Percentiles rank a stretch among this genome's conserved stretches.
Evolutionary conservation across 106 monocot genomes (phyloP).

Genomic region (Platanthera zijinensis): DNA sequence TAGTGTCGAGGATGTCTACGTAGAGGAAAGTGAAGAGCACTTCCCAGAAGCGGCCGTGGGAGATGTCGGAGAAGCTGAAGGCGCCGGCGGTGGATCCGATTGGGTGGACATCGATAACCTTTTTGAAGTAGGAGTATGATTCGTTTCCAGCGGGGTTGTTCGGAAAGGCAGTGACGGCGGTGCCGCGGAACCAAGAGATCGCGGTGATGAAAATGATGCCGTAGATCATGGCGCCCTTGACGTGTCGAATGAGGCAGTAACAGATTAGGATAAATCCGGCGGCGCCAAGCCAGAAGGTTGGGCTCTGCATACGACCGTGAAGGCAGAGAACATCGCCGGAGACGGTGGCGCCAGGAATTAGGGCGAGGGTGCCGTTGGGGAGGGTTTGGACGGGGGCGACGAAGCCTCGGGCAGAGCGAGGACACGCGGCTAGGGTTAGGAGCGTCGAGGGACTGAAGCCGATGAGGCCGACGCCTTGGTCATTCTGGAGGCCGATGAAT

Average conservation of each 20-base stretch:
- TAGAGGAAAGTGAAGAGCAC: constrained; percentile 33
- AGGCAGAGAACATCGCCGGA: constrained; percentile 32
- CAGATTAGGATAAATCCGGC: constrained; percentile 30
- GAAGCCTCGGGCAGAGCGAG: constrained; percentile 15
- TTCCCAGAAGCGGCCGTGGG: constrained; percentile 27
- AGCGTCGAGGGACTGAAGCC: constrained; percentile 30
- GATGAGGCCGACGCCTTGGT: constrained; percentile 35
- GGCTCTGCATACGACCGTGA: constrained; percentile 33
- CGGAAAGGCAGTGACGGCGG: constrained; percentile 31
- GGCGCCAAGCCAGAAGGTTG: constrained; percentile 42
- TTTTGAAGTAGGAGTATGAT: constrained; percentile 30
- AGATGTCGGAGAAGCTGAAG: constrained; percentile 21
- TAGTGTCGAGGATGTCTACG: constrained; percentile 39
- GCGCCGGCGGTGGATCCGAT: constrained; percentile 27
- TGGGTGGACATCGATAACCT: constrained; percentile 26
- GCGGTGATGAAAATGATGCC: constrained; percentile 36
- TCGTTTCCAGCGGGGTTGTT: constrained; percentile 19
- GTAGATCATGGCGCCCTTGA: constrained; percentile 39
- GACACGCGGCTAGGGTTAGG: constrained; percentile 35
- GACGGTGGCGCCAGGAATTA: constrained; percentile 31
- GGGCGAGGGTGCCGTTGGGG: constrained; percentile 23
- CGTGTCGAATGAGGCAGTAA: constrained; percentile 20
- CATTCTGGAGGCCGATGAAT: constrained; percentile 40
- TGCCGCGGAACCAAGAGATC: constrained; percentile 38
- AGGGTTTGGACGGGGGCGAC: constrained; percentile 21